Evolutionary conservation across 2,329 filamentous ascomycete genomes (phyloP).

Genomic region (Balansia obtecta): DNA sequence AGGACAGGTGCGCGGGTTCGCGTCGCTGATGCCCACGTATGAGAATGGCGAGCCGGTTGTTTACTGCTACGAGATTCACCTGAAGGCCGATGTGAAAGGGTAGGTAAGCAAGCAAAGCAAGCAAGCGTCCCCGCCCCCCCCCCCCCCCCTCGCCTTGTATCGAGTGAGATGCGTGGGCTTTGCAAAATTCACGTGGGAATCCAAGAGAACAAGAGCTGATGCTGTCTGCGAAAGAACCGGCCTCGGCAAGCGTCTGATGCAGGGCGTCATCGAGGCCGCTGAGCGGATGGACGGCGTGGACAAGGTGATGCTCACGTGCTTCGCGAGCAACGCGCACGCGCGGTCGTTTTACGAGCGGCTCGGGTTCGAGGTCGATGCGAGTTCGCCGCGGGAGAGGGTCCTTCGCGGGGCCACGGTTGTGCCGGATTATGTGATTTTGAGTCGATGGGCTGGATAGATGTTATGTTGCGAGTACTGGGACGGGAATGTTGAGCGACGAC

Average conservation of each 20-base stretch:
- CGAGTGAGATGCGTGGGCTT: no score
- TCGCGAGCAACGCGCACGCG: conserved; percentile 45
- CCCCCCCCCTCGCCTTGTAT: no score
- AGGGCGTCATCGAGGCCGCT: conserved; percentile 40
- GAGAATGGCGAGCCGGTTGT: conserved; percentile 54
- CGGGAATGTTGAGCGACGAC: no score
- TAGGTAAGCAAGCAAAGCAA: no score
- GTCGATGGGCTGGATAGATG: conserved; percentile 32
- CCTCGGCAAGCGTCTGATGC: conserved; percentile 48
- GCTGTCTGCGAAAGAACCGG: conserved; percentile 37
- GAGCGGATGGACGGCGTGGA: conserved; percentile 37
- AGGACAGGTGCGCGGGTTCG: conserved; percentile 36
- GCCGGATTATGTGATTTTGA: conserved; percentile 50
- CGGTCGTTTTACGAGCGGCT: conserved; percentile 47
- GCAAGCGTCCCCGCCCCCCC: no score
- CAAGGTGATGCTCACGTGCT: conserved; percentile 67
- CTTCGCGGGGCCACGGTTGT: conserved; percentile 41
- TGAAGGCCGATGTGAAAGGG: conserved; percentile 43
- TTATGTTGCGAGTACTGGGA: no score
- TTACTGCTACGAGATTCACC: conserved; percentile 72
- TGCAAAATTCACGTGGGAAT: no score
- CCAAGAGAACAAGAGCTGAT: no score
- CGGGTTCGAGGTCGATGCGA: conserved; percentile 44
- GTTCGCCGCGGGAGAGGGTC: conserved; percentile 39
- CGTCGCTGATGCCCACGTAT: conserved; percentile 60